Conservation (phyloP, 768 basidiomycete genomes). For the Phlebiopsis flavidoalba region DNA sequence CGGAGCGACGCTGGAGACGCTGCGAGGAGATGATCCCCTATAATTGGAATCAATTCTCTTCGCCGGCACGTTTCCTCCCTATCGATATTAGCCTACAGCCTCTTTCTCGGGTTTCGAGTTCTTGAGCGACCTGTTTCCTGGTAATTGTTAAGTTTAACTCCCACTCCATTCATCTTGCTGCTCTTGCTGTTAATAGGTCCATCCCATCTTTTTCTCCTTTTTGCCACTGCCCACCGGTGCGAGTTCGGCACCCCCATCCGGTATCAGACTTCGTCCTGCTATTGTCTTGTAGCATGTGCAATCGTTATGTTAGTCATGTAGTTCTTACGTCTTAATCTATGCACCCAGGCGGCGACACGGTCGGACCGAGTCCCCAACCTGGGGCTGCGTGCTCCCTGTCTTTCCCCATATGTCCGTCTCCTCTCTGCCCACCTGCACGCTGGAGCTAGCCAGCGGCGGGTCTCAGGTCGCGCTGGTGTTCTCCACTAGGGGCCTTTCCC, state of each 20-base stretch:
- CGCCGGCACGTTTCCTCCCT: not conserved
- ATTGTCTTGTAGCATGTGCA: conserved; percentile 7
- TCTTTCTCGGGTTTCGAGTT: not conserved
- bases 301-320: not conserved
- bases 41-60: not conserved
- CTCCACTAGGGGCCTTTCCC: not conserved
- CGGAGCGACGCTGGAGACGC: conserved; percentile 19
- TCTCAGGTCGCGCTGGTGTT: not conserved
- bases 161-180: not conserved
- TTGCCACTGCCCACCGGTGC: not conserved
- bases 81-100: not conserved
- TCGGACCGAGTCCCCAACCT: not conserved
- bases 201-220: not conserved
- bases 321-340: conserved; percentile 7
- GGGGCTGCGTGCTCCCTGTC: not conserved
- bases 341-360: not conserved
- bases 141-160: conserved; percentile 2
- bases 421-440: not conserved
- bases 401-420: not conserved
- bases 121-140: not conserved
- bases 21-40: conserved; percentile 4
- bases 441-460: not conserved
- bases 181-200: conserved; percentile 1
- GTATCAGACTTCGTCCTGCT: conserved; percentile 2
- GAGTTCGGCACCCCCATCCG: not conserved